A percentile compares a stretch with the other conserved stretches of the same genome.
phyloP scores from a whole-genome alignment of 352 stramenopile species.

The Pythium periplocum region DNA sequence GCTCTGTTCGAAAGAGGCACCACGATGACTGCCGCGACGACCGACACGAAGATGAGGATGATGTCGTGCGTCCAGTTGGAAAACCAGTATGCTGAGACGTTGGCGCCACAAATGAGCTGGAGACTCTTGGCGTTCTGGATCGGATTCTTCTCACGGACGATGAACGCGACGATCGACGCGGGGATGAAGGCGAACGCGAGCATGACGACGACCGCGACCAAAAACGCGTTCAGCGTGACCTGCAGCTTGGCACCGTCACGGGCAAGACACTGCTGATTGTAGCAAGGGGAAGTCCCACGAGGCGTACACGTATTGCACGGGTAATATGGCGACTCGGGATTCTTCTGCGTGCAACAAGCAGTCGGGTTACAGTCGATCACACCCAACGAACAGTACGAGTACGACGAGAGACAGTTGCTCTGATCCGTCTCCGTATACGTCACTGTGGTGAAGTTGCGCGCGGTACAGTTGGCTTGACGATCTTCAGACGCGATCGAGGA shows the following conservation, averaged over 20 bases:
- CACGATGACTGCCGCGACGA: conserved; percentile 19
- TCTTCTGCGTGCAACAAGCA: conserved; percentile 34
- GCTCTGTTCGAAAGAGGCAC: conserved; percentile 24
- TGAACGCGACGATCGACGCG: conserved; percentile 34
- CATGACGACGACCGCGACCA: conserved; percentile 30
- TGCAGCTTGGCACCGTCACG: conserved; percentile 32
- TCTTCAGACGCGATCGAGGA: conserved; percentile 13
- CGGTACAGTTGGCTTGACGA: conserved; percentile 23
- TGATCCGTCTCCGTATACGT: no score
- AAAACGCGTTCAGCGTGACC: conserved; percentile 38
- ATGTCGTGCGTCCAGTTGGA: conserved; percentile 36
- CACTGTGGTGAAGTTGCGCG: background rate
- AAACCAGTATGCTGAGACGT: conserved; percentile 35
- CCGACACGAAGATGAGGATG: conserved; percentile 21
- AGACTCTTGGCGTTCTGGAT: conserved; percentile 44
- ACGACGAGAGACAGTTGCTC: conserved; percentile 5
- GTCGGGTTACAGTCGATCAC: conserved; percentile 38
- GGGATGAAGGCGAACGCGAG: conserved; percentile 45
- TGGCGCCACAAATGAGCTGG: conserved; percentile 40
- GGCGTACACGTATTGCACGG: conserved; percentile 31
- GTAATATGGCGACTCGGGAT: conserved; percentile 37
- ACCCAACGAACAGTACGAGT: conserved; percentile 37
- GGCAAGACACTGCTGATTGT: conserved; percentile 24
- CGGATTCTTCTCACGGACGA: conserved; percentile 42
- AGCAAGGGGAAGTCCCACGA: conserved; percentile 23